phyloP scores from a whole-genome alignment of 805 yeast species.

The Wickerhamomyces ciferrii region DNA sequence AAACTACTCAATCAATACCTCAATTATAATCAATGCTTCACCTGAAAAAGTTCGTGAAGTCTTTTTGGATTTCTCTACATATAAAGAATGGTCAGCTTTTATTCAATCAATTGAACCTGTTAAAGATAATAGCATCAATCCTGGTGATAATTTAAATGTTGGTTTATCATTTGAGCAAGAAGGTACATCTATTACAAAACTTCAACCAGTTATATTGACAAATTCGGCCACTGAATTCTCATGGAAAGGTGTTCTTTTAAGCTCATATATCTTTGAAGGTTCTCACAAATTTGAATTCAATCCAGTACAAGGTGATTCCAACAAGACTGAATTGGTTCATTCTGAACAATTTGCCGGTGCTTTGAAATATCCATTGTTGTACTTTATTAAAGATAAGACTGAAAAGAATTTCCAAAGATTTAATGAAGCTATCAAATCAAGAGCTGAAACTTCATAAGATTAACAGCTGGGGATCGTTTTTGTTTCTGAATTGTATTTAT shows the following conservation, averaged over 20 bases:
- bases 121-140: background rate
- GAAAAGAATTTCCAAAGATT: background rate
- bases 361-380: background rate
- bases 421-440: background rate
- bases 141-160: background rate
- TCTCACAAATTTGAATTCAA: background rate
- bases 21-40: background rate
- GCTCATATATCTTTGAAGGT: background rate
- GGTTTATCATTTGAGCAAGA: background rate
- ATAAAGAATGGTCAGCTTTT: background rate
- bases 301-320: background rate
- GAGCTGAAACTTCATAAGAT: background rate
- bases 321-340: background rate
- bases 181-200: background rate
- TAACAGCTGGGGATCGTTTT: too few relatives aligned
- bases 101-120: background rate
- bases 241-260: background rate
- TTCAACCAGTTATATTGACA: background rate
- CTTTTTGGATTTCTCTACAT: background rate
- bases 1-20: background rate
- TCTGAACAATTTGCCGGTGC: background rate
- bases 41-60: background rate
- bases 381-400: background rate
- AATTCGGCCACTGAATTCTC: background rate
- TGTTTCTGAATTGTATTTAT: too few relatives aligned